These are phyloP conservation scores for Pseudogymnoascus sp. DNA, from an alignment of 2,329 filamentous ascomycete species.

Conservation along the genomic window DNA sequence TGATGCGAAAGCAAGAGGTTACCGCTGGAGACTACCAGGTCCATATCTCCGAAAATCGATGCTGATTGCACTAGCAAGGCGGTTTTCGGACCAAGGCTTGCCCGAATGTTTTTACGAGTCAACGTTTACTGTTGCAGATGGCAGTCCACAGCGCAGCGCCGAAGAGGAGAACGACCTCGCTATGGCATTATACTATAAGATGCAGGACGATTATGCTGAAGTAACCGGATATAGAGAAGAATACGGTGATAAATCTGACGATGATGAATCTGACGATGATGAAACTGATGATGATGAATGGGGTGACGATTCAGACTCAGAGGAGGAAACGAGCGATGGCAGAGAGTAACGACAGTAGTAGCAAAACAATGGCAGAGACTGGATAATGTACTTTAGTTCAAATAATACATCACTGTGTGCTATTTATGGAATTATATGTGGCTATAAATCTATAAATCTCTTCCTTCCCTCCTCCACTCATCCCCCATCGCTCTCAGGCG, in stretches of 20 bases:
- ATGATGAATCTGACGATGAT: background rate
- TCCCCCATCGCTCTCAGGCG: too few species aligned
- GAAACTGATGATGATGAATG: background rate
- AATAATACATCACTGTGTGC: too few species aligned
- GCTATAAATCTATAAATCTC: too few species aligned
- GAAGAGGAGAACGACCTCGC: slow-evolving; percentile 16
- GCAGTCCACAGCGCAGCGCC: slow-evolving; percentile 13
- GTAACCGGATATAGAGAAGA: background rate
- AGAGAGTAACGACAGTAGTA: too few species aligned
- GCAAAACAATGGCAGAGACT: too few species aligned
- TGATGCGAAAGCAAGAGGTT: slow-evolving; percentile 1
- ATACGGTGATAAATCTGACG: background rate
- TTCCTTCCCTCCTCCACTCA: too few species aligned
- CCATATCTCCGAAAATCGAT: slow-evolving; percentile 15
- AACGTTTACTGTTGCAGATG: slow-evolving; percentile 14
- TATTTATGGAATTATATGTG: too few species aligned
- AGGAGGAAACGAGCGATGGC: background rate
- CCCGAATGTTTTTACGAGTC: slow-evolving; percentile 13
- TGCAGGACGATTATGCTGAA: slow-evolving; percentile 11
- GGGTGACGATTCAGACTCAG: background rate
- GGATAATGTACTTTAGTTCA: too few species aligned
- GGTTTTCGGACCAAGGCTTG: slow-evolving; percentile 9
- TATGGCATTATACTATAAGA: slow-evolving; percentile 13
- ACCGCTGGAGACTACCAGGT: slow-evolving; percentile 13
- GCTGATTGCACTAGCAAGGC: slow-evolving; percentile 12